Evolutionary conservation across 495 filamentous ascomycete genomes (phyloP).

Genomic region (Trichodelitschia bisporula): DNA sequence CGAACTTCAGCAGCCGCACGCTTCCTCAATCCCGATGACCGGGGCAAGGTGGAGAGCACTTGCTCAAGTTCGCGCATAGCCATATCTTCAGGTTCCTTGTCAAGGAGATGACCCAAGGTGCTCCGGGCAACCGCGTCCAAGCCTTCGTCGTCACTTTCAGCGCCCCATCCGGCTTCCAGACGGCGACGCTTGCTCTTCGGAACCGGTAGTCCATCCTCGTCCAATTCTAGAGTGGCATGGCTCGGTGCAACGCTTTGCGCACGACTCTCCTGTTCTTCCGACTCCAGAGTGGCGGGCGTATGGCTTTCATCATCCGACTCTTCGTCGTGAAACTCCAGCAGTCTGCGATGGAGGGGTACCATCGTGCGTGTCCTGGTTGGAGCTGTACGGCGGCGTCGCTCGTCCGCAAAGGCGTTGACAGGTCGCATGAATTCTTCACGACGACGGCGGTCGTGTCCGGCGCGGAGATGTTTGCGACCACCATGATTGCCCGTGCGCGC

Average conservation of each 20-base stretch:
- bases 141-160: conserved; percentile 16
- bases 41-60: conserved; percentile 17
- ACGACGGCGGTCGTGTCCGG: too few relatives aligned
- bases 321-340: conserved; percentile 19
- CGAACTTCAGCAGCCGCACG: conserved; percentile 32
- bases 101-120: conserved; percentile 15
- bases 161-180: conserved; percentile 13
- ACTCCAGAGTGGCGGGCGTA: conserved; percentile 38
- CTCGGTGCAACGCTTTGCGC: conserved; percentile 58
- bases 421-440: too few relatives aligned
- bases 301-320: conserved; percentile 31
- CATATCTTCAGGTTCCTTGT: conserved; percentile 21
- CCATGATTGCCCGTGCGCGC: too few relatives aligned
- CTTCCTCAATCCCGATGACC: conserved; percentile 41
- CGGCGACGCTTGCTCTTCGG: conserved; percentile 17
- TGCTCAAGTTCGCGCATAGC: conserved; percentile 17
- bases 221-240: too few relatives aligned
- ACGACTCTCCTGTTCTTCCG: conserved; percentile 61
- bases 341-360: conserved; percentile 27
- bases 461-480: too few relatives aligned
- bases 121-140: conserved; percentile 13
- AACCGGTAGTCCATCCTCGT: conserved; percentile 19
- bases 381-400: conserved; percentile 27
- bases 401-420: conserved; percentile 54
- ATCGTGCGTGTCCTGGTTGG: conserved; percentile 15